Conservation (phyloP, 768 basidiomycete genomes). For the Chalciporus chontae region DNA sequence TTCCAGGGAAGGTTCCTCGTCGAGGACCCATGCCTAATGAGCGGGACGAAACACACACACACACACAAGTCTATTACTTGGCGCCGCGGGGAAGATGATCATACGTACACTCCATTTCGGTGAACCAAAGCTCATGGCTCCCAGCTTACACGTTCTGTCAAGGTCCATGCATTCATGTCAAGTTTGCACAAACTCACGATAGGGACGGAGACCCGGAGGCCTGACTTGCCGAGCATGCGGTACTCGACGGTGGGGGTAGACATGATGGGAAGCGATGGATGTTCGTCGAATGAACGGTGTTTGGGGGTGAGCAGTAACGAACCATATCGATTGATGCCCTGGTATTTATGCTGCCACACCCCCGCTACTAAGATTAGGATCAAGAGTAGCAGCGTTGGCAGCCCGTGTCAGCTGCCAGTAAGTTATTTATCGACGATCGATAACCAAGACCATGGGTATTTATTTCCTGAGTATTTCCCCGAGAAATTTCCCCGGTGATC, state of each 20-base stretch:
- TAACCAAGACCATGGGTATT: background rate
- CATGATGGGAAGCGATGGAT: background rate
- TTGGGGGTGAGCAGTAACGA: background rate
- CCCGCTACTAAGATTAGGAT: background rate
- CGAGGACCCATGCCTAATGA: conserved; percentile 24
- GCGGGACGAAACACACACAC: background rate
- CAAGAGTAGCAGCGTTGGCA: background rate
- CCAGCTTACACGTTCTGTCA: conserved; percentile 19
- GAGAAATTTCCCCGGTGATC: background rate
- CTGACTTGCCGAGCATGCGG: conserved; percentile 29
- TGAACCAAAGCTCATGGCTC: conserved; percentile 27
- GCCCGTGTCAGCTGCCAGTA: background rate
- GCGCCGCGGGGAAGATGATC: background rate
- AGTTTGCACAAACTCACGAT: conserved; percentile 20
- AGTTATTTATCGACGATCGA: too few relatives aligned
- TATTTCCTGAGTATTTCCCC: background rate
- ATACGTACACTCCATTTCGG: conserved; percentile 24
- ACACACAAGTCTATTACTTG: background rate
- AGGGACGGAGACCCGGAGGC: conserved; percentile 33
- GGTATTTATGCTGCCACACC: background rate
- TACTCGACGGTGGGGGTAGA: conserved; percentile 25
- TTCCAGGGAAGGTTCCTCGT: conserved; percentile 26
- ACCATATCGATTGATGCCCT: background rate
- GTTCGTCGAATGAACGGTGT: too few relatives aligned
- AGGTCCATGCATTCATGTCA: background rate